Percentiles rank a stretch among this genome's conserved stretches.
phyloP scores from a whole-genome alignment of 495 filamentous ascomycete genomes.

The Lophiotrema nucula region DNA sequence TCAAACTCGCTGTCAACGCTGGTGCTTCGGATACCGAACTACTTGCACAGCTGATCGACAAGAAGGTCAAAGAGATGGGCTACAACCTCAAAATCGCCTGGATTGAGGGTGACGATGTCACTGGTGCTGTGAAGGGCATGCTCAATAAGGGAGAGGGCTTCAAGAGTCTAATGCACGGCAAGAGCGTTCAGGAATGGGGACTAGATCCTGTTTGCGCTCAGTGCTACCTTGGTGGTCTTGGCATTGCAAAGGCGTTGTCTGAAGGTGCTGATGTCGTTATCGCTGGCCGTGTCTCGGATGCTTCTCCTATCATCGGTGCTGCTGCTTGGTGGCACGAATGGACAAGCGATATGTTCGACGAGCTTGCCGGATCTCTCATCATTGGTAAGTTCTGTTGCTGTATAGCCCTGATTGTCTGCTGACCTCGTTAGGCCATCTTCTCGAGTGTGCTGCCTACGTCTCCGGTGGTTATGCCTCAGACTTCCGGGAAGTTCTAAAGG shows the following conservation, averaged over 20 bases:
- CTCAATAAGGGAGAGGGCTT: constrained; percentile 35
- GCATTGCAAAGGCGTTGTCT: constrained; percentile 25
- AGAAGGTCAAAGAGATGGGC: constrained; percentile 25
- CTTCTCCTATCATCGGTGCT: constrained; percentile 33
- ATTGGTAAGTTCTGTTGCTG: constrained; percentile 5
- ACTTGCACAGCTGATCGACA: constrained; percentile 33
- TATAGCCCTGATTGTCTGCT: background rate
- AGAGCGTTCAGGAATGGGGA: constrained; percentile 27
- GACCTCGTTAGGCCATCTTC: constrained; percentile 21
- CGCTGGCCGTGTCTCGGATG: constrained; percentile 29
- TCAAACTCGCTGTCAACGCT: constrained; percentile 39
- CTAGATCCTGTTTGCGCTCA: constrained; percentile 30
- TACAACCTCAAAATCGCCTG: constrained; percentile 35
- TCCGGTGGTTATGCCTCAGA: constrained; percentile 27
- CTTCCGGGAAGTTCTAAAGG: constrained; percentile 16
- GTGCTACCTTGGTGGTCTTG: constrained; percentile 31
- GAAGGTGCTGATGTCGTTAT: constrained; percentile 34
- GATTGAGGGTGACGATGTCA: constrained; percentile 39
- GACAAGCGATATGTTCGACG: constrained; percentile 26
- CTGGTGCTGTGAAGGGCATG: constrained; percentile 30
- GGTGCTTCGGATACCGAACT: constrained; percentile 36
- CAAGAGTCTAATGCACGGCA: constrained; percentile 34
- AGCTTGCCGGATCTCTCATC: constrained; percentile 31
- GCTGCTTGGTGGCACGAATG: constrained; percentile 34
- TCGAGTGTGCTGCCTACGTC: constrained; percentile 34